phyloP scores from a whole-genome alignment of 768 basidiomycete species.

The Tephrocybe sp. region DNA sequence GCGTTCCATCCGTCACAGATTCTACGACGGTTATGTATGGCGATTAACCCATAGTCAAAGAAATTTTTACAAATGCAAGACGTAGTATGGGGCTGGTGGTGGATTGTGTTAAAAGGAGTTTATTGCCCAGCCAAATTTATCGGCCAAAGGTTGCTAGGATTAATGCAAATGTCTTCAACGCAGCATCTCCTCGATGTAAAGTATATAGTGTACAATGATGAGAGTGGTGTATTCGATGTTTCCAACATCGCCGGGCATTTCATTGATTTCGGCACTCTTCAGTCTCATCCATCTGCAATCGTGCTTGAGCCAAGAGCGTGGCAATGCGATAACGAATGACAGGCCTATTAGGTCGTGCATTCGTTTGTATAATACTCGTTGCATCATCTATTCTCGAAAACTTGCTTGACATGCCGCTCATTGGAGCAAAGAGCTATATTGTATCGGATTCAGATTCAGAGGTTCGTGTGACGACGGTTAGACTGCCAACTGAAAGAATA shows the following conservation, averaged over 20 bases:
- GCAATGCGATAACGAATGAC: slow-evolving; percentile 27
- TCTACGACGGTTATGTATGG: slow-evolving; percentile 13
- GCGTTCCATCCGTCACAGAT: slow-evolving; percentile 16
- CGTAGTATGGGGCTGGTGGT: slow-evolving; percentile 12
- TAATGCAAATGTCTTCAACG: neutral
- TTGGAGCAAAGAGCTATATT: slow-evolving; percentile 73
- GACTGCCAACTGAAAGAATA: neutral
- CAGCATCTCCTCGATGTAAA: neutral
- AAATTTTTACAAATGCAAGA: slow-evolving; percentile 12
- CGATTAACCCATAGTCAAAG: slow-evolving; percentile 14
- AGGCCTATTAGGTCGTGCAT: slow-evolving; percentile 37
- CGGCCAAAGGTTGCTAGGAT: neutral
- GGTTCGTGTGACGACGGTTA: neutral
- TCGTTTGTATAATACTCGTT: slow-evolving; percentile 54
- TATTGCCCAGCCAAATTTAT: slow-evolving; percentile 14
- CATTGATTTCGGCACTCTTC: slow-evolving; percentile 29
- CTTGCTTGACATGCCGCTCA: slow-evolving; percentile 33
- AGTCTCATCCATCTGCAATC: slow-evolving; percentile 23
- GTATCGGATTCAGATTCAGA: slow-evolving; percentile 6
- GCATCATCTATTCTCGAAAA: slow-evolving; percentile 58
- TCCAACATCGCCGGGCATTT: neutral
- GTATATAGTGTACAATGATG: no score
- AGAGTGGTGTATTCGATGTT: neutral
- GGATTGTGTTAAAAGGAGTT: slow-evolving; percentile 15
- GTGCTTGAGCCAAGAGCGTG: slow-evolving; percentile 24